Conservation (phyloP, 169 alveolate genomes). For the Blepharisma undulans region DNA sequence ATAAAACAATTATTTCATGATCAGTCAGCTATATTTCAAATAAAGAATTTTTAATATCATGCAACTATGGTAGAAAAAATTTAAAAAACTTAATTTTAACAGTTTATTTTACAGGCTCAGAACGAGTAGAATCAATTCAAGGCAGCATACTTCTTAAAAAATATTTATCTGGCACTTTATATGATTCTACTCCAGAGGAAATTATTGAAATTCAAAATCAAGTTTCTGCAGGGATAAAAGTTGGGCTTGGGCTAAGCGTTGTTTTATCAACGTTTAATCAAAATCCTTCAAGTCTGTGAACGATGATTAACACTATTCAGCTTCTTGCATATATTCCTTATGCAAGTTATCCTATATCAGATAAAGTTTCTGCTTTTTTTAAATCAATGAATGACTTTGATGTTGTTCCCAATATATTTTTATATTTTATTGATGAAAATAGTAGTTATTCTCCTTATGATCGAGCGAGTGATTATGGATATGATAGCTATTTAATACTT, state of each 20-base stretch:
- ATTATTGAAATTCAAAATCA: not conserved
- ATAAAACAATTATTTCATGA: not conserved
- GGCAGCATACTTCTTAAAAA: not conserved
- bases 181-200: not conserved
- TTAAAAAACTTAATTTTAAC: not conserved
- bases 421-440: not conserved
- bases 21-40: not conserved
- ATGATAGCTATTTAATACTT: not conserved
- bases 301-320: conserved; percentile 20
- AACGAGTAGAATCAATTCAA: not conserved
- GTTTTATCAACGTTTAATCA: not conserved
- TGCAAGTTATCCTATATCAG: not conserved
- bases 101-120: not conserved
- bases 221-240: not conserved
- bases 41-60: not conserved
- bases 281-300: conserved; percentile 17
- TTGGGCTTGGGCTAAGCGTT: not conserved
- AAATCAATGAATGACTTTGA: not conserved
- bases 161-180: not conserved
- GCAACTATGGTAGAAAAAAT: not conserved
- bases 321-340: conserved; percentile 10
- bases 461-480: not conserved
- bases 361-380: not conserved
- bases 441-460: not conserved
- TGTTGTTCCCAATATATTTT: not conserved